Evolutionary conservation across 805 yeast genomes (phyloP).

Genomic region (Candida chilensis): DNA sequence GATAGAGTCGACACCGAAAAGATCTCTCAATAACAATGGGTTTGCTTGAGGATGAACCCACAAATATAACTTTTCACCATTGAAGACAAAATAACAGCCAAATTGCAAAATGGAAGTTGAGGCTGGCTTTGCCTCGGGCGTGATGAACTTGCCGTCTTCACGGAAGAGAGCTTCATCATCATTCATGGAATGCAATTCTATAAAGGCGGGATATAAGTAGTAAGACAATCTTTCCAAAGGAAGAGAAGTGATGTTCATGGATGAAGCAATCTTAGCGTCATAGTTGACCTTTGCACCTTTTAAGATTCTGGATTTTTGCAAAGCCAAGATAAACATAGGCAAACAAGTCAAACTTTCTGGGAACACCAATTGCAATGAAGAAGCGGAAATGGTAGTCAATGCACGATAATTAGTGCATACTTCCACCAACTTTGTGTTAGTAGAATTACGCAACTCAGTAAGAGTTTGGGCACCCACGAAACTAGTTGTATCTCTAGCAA

Average conservation of each 20-base stretch:
- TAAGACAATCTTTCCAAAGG: slow-evolving; percentile 49
- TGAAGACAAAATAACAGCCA: slow-evolving; percentile 72
- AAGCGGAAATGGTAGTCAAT: slow-evolving; percentile 31
- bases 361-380: slow-evolving; percentile 60
- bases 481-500: slow-evolving; percentile 28
- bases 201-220: slow-evolving; percentile 72
- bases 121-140: slow-evolving; percentile 42
- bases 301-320: slow-evolving; percentile 61
- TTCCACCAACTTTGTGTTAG: slow-evolving; percentile 29
- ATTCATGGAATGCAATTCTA: slow-evolving; percentile 58
- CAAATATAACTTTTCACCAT: slow-evolving; percentile 50
- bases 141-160: slow-evolving; percentile 29
- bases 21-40: slow-evolving; percentile 57
- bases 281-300: slow-evolving; percentile 39
- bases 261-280: slow-evolving; percentile 56
- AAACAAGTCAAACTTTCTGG: slow-evolving; percentile 75
- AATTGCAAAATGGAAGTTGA: slow-evolving; percentile 38
- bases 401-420: slow-evolving; percentile 41
- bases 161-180: slow-evolving; percentile 48
- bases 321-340: slow-evolving; percentile 57
- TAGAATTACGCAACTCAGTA: slow-evolving; percentile 25
- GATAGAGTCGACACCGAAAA: slow-evolving; percentile 55
- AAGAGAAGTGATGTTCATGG: slow-evolving; percentile 39
- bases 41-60: slow-evolving; percentile 68
- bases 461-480: slow-evolving; percentile 29